Evolutionary conservation across 78 protist genomes (phyloP).

Genomic region (Chrysochromulina parva): DNA sequence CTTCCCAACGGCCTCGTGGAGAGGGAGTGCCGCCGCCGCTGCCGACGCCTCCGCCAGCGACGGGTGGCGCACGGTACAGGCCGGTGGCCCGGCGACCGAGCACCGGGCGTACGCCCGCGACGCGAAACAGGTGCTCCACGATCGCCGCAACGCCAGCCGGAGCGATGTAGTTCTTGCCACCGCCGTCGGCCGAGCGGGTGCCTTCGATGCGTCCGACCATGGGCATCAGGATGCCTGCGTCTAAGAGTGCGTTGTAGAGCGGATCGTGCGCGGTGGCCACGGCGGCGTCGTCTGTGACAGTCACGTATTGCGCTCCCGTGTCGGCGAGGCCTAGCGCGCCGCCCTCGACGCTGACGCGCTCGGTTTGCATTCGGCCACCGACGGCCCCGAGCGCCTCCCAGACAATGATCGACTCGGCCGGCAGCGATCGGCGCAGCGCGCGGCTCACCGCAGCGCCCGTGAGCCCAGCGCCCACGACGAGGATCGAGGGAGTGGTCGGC

Average conservation of each 20-base stretch:
- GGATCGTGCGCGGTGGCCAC: not conserved
- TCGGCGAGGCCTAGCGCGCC: not conserved
- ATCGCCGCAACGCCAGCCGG: not conserved
- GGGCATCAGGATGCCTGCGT: not conserved
- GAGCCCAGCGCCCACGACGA: not conserved
- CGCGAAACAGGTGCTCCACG: not conserved
- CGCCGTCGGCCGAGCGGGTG: not conserved
- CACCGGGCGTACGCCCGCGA: not conserved
- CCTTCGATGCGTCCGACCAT: not conserved
- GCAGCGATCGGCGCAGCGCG: not conserved
- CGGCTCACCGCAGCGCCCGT: not conserved
- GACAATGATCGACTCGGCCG: not conserved
- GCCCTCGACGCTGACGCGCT: not conserved
- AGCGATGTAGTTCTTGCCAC: not conserved
- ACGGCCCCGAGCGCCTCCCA: not conserved
- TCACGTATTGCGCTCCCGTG: not conserved
- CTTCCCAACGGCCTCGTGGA: too few relatives aligned
- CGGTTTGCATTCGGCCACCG: not conserved
- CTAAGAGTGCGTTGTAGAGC: not conserved
- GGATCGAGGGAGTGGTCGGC: not conserved
- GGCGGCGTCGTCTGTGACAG: not conserved
- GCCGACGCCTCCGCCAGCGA: too few relatives aligned
- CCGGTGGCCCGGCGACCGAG: too few relatives aligned
- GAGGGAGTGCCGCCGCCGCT: too few relatives aligned
- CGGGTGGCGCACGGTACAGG: too few relatives aligned